These are phyloP conservation scores for Podila verticillata DNA, from an alignment of 192 early-diverging fungal species.

Conservation along the genomic window DNA sequence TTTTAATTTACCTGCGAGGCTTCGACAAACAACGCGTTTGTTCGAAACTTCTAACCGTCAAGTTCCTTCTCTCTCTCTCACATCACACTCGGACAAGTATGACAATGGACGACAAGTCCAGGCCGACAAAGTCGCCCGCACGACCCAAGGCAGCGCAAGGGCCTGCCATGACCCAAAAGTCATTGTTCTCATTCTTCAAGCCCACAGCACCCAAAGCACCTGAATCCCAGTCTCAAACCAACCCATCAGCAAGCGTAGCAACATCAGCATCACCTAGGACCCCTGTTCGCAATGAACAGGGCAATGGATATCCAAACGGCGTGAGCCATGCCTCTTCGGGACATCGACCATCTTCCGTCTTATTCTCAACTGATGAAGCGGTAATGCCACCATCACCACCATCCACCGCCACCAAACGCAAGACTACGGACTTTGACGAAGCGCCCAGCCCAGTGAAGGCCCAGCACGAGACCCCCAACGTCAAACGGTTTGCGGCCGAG, in stretches of 20 bases:
- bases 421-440: constrained; percentile 22
- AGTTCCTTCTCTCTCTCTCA: too few species aligned
- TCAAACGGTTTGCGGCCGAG: constrained; percentile 45
- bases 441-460: constrained; percentile 1
- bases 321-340: background rate
- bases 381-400: background rate
- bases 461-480: constrained; percentile 14
- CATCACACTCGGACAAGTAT: constrained; percentile 4
- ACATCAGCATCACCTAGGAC: background rate
- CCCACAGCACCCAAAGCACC: background rate
- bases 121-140: constrained; percentile 25
- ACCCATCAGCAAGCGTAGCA: background rate
- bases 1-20: too few species aligned
- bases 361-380: constrained; percentile 34
- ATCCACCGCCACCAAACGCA: constrained; percentile 16
- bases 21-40: background rate
- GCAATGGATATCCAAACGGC: background rate
- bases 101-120: constrained; percentile 21
- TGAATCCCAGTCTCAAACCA: background rate
- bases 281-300: background rate
- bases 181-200: constrained; percentile 44
- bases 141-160: background rate
- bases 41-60: background rate
- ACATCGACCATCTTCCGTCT: background rate
- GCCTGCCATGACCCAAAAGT: constrained; percentile 40